Conservation (phyloP, 352 stramenopile species). For the Globisporangium heterothallicum region DNA sequence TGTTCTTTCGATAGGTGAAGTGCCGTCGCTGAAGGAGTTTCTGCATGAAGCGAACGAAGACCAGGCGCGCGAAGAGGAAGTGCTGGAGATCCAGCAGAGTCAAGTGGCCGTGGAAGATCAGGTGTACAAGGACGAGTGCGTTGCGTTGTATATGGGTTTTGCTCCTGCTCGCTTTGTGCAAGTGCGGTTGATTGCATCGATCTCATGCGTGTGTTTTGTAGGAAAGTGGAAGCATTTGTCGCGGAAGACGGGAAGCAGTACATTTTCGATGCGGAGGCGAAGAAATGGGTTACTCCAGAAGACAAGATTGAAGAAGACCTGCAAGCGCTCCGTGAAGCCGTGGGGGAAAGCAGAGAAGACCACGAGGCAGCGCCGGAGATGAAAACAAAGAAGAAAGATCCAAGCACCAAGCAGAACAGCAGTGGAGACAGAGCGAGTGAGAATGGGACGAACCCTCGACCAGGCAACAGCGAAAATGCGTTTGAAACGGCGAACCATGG, state of each 20-base stretch:
- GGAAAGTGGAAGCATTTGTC: constrained; percentile 36
- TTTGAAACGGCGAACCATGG: too few relatives aligned
- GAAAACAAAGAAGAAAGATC: constrained; percentile 35
- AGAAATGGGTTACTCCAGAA: constrained; percentile 64
- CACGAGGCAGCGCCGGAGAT: constrained; percentile 6
- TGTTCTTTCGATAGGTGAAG: constrained; percentile 32
- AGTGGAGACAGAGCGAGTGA: neutral
- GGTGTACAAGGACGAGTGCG: constrained; percentile 50
- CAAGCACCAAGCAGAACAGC: constrained; percentile 39
- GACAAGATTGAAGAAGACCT: constrained; percentile 73
- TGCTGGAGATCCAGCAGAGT: constrained; percentile 37
- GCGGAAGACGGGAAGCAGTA: constrained; percentile 70
- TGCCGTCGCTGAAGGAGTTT: constrained; percentile 59
- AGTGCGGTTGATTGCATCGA: neutral
- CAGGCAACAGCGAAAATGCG: constrained; percentile 1
- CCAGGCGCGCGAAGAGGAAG: constrained; percentile 41
- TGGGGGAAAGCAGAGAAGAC: constrained; percentile 19
- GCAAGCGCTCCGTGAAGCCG: constrained; percentile 44
- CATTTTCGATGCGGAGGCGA: constrained; percentile 59
- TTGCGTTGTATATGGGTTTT: neutral
- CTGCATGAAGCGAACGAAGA: constrained; percentile 66
- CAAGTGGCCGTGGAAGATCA: constrained; percentile 38
- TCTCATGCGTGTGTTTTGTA: constrained; percentile 10
- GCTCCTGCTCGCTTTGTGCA: too few relatives aligned
- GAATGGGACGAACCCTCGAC: neutral